Conservation (phyloP, 2,329 filamentous ascomycete species). For the Beauveria asiatica region DNA sequence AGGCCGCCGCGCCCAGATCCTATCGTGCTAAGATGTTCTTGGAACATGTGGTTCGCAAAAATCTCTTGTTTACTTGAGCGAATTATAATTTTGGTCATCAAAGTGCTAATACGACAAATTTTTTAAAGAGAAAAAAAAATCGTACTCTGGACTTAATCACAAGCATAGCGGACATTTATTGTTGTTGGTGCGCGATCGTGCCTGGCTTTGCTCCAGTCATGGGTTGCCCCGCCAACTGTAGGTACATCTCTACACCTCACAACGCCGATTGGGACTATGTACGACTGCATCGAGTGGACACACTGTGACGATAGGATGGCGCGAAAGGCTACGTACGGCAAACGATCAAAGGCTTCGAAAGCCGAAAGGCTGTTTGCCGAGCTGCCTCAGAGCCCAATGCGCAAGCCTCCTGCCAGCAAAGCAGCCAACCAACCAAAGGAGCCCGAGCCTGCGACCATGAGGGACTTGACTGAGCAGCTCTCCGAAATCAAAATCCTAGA, state of each 20-base stretch:
- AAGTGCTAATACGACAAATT: too few relatives aligned
- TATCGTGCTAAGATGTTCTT: too few relatives aligned
- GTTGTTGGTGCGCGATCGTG: not conserved
- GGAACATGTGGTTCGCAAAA: too few relatives aligned
- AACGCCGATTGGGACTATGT: not conserved
- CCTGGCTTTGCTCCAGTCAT: too few relatives aligned
- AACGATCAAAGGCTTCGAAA: conserved; percentile 36
- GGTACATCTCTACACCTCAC: not conserved
- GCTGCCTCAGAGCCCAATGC: conserved; percentile 41
- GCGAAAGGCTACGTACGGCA: conserved; percentile 42
- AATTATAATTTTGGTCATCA: too few relatives aligned
- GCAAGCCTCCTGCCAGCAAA: conserved; percentile 19
- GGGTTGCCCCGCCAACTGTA: conserved; percentile 20
- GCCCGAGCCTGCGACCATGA: conserved; percentile 18
- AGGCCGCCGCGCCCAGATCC: too few relatives aligned
- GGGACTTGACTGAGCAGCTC: conserved; percentile 27
- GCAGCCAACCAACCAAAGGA: not conserved
- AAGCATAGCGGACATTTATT: too few relatives aligned
- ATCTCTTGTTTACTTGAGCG: too few relatives aligned
- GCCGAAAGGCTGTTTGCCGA: conserved; percentile 42
- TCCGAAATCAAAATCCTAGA: conserved; percentile 18
- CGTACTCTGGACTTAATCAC: too few relatives aligned
- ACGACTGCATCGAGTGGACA: not conserved
- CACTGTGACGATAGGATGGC: conserved; percentile 30
- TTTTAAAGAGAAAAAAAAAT: too few relatives aligned